These are phyloP conservation scores for Eimeria tenella DNA, from an alignment of 169 alveolate species.

Conservation along the genomic window DNA sequence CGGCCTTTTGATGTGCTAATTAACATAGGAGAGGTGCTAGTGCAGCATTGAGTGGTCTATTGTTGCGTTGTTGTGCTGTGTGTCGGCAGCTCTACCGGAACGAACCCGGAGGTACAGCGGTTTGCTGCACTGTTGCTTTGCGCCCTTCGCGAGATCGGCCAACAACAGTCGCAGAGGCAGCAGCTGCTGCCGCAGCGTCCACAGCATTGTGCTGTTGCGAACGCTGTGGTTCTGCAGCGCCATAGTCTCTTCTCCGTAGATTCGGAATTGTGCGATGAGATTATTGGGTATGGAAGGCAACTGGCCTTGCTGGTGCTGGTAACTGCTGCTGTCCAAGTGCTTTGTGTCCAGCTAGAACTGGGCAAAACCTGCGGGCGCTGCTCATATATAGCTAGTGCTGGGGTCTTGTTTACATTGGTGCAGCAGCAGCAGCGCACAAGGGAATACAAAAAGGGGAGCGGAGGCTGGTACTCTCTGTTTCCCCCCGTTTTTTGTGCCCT, in stretches of 20 bases:
- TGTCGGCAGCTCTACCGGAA: background rate
- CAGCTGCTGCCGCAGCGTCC: background rate
- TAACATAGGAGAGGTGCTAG: no score
- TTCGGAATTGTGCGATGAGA: background rate
- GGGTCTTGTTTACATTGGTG: no score
- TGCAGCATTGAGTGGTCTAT: background rate
- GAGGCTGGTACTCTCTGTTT: no score
- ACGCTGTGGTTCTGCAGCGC: background rate
- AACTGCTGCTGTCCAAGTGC: no score
- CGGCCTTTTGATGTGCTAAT: no score
- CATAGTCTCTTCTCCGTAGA: background rate
- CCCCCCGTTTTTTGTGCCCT: no score
- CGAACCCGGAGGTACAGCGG: constrained; percentile 20
- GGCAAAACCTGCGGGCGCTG: no score
- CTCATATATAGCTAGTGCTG: no score
- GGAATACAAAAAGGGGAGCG: no score
- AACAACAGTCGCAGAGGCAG: background rate
- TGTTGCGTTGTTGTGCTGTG: background rate
- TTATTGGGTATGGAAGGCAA: constrained; percentile 4
- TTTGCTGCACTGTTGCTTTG: constrained; percentile 25
- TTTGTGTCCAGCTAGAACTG: no score
- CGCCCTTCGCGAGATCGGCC: constrained; percentile 14
- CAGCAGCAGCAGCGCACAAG: no score
- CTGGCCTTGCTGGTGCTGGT: background rate
- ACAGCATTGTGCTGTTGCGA: background rate